Percentiles rank a stretch among this genome's conserved stretches.
Evolutionary conservation across 2,329 filamentous ascomycete genomes (phyloP).

Genomic region (Sclerotinia glacialis): DNA sequence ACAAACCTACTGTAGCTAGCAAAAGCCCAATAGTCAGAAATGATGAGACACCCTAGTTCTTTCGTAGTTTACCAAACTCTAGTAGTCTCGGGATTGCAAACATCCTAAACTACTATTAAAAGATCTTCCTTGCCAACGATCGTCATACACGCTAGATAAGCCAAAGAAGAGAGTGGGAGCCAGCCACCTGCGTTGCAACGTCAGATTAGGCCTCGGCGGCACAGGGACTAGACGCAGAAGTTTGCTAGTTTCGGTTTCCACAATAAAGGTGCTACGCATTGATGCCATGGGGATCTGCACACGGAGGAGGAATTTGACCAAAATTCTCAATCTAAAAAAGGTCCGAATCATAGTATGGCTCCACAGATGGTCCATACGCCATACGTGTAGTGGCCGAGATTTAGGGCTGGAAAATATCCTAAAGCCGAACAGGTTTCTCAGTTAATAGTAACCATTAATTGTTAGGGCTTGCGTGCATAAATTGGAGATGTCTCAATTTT

Average conservation of each 20-base stretch:
- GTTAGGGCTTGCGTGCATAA: too few species aligned
- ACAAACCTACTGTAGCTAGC: too few species aligned
- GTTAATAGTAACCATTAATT: background rate
- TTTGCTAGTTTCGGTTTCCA: background rate
- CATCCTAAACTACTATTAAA: background rate
- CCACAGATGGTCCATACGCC: background rate
- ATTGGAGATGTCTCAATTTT: too few species aligned
- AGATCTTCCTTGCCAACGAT: background rate
- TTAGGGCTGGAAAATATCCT: background rate
- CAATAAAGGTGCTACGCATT: background rate
- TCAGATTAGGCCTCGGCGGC: background rate
- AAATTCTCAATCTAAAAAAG: background rate
- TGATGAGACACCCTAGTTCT: too few species aligned
- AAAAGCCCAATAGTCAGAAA: too few species aligned
- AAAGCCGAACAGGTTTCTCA: background rate
- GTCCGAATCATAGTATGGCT: background rate
- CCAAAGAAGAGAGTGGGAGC: background rate
- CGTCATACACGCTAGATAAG: background rate
- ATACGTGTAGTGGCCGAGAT: background rate
- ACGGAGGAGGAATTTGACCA: background rate
- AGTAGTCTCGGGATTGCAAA: background rate
- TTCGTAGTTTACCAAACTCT: background rate
- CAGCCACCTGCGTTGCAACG: background rate
- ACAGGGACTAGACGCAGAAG: background rate
- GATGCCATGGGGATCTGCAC: background rate